Base-by-base conservation (phyloP, 2,329 filamentous ascomycete genomes). In the Pseudopyricularia javanii region DNA sequence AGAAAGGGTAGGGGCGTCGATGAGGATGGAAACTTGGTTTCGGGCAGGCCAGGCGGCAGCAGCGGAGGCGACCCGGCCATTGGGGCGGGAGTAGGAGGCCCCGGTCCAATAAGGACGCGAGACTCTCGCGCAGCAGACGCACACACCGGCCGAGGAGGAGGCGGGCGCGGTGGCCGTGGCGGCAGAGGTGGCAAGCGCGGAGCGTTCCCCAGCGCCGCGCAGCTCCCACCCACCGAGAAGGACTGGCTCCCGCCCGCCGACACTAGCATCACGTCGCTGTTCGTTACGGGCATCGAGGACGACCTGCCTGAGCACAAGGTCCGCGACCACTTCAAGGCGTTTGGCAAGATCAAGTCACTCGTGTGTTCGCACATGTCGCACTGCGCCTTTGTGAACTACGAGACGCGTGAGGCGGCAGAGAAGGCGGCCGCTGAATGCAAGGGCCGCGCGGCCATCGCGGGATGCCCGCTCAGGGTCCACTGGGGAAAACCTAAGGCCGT, bases 301-400 rank as follows among this genome's bases (percentile, higher is more conserved):
- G 93, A 98, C 62, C 75, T 98, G 7, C 91, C 91, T 2, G 93
- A 98, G 68, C 84, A 91, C 68, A 90, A 91, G 62, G 75, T 98
- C 26, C 86, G 93, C 49, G 85, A 89, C 2, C 93, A 94, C 68
- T 98, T 98, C 73, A 82, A 88, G 56, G 79, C 80, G 17, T 90
- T 91, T 61, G 93, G 93, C 57, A 88, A 91, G 63, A 84, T 98
- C 55, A 88, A 93, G 61, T 96, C 90, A 26, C 72, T 98, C 15
- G 85, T 98, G 35, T 97, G 93, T 68, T 96, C 91, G 7, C 93
- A 98, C 70, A 90, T 95, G 73, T 91, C 91, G 15, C 93, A 97
- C 64, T 97, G 91, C 66, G 93, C 93, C 1, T 98, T 97, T 64
- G 76, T 98, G 70, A 98, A 98, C 70, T 98, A 89, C 66, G 83